Evolutionary conservation across 2,329 filamentous ascomycete species (phyloP).

Genomic region (Trichoderma atroviride): DNA sequence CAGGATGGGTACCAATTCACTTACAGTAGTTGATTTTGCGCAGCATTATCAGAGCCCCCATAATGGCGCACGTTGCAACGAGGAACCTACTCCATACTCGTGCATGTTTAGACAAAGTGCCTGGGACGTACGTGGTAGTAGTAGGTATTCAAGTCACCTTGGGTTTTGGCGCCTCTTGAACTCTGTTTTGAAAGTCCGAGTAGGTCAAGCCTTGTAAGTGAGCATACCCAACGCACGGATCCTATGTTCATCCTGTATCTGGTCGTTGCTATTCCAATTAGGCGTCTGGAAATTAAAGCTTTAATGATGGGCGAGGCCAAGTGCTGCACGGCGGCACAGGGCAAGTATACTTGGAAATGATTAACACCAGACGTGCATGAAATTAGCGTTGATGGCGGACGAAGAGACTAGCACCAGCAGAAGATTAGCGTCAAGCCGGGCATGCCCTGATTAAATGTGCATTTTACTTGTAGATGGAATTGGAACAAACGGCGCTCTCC

Average conservation of each 20-base stretch:
- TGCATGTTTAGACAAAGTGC: not conserved
- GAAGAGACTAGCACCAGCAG: not conserved
- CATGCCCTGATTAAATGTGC: not conserved
- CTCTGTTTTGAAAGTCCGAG: not conserved
- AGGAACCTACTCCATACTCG: not conserved
- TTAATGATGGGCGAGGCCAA: not conserved
- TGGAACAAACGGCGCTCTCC: constrained; percentile 20
- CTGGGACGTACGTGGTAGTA: not conserved
- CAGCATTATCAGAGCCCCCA: not conserved
- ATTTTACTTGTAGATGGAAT: not conserved
- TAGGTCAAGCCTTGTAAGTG: not conserved
- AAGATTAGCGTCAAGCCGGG: constrained; percentile 7
- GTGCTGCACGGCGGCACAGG: constrained; percentile 1
- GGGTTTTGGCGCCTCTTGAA: not conserved
- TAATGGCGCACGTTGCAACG: not conserved
- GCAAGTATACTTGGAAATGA: not conserved
- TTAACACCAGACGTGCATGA: constrained; percentile 2
- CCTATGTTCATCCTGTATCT: not conserved
- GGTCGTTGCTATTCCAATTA: not conserved
- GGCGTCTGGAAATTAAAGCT: not conserved
- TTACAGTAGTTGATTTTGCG: not conserved
- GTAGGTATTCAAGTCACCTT: not conserved
- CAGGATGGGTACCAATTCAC: not conserved
- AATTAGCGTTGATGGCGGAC: constrained; percentile 18
- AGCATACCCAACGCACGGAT: not conserved